Conservation (phyloP, 441 rosid species). For the Adansonia rubrostipa region DNA sequence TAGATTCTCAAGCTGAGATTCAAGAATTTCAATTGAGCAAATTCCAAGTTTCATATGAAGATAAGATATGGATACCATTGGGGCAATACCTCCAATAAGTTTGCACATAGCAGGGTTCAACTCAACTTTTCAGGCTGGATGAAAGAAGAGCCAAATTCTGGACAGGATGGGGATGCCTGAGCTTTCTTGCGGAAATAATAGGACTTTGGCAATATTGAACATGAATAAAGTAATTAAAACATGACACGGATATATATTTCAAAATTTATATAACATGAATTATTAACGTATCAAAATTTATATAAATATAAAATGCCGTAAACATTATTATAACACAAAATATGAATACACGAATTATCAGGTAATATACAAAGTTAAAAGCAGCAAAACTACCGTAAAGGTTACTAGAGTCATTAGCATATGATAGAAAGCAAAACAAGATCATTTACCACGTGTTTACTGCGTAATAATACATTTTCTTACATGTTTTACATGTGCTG, state of each 20-base stretch:
- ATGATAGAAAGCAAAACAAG: neutral
- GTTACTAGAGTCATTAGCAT: neutral
- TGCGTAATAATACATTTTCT: neutral
- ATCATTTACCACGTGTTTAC: neutral
- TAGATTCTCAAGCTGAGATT: neutral
- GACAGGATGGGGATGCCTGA: neutral
- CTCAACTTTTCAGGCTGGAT: neutral
- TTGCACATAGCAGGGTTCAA: neutral
- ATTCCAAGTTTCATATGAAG: neutral
- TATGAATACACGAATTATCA: too few species aligned
- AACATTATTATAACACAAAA: neutral
- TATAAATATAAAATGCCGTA: slow-evolving; percentile 42
- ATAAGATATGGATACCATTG: neutral
- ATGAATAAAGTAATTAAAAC: neutral
- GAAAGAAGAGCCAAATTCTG: neutral
- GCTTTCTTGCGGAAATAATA: neutral
- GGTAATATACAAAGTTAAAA: neutral
- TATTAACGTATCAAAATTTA: slow-evolving; percentile 36
- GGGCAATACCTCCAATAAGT: neutral
- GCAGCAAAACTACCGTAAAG: neutral
- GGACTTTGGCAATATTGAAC: neutral
- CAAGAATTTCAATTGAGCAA: neutral
- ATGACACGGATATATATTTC: too few species aligned
- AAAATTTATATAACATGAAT: neutral
- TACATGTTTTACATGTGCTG: neutral